These are phyloP conservation scores for Trypanosoma rangeli DNA, from an alignment of 208 protist species.

Conservation along the genomic window DNA sequence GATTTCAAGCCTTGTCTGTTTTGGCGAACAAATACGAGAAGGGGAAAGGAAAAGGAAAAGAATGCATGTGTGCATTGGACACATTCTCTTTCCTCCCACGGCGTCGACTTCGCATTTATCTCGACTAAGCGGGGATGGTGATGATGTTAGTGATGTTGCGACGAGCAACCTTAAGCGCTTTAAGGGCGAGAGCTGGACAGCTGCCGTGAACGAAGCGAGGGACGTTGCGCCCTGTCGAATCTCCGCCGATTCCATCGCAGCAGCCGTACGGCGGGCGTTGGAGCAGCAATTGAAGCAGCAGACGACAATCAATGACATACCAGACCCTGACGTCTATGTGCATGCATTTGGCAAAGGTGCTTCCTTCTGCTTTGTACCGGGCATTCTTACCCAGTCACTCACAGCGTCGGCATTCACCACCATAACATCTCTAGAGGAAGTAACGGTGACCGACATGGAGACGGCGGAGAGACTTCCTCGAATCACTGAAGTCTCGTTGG, in stretches of 20 bases:
- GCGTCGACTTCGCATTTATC: neutral
- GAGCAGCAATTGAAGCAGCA: neutral
- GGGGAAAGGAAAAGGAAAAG: neutral
- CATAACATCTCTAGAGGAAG: neutral
- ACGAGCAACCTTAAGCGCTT: slow-evolving; percentile 15
- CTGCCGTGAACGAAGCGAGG: neutral
- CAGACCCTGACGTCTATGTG: slow-evolving; percentile 14
- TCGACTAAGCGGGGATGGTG: neutral
- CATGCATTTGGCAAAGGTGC: slow-evolving; percentile 14
- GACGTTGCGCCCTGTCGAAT: neutral
- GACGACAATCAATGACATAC: neutral
- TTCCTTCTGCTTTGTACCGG: slow-evolving; percentile 35
- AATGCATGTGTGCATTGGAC: slow-evolving; percentile 25
- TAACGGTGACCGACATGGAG: neutral
- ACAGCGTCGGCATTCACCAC: neutral
- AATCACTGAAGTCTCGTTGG: slow-evolving; percentile 11
- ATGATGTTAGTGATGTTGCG: neutral
- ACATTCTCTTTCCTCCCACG: slow-evolving; percentile 26
- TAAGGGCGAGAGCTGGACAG: slow-evolving; percentile 5
- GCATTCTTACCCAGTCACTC: slow-evolving; percentile 15
- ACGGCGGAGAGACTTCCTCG: neutral
- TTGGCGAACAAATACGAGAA: neutral
- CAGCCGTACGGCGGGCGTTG: neutral
- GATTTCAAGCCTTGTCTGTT: slow-evolving; percentile 5
- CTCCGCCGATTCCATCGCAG: neutral